Conservation (phyloP, 495 filamentous ascomycete species). For the Cercophora samala region DNA sequence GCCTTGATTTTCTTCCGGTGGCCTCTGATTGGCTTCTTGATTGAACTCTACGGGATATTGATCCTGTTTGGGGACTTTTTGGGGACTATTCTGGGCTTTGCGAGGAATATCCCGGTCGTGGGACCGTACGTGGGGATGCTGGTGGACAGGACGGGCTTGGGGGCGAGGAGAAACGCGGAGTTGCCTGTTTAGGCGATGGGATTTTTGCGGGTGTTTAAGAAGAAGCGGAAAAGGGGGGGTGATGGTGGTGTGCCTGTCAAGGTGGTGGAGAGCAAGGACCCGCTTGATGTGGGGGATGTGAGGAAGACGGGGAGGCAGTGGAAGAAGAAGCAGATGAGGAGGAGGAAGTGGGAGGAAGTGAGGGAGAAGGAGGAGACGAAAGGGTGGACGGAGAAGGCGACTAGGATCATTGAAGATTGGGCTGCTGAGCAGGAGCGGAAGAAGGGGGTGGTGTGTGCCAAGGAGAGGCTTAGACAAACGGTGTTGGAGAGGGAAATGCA, state of each 20-base stretch:
- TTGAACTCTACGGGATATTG: conserved; percentile 90
- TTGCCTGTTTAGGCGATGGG: conserved; percentile 59
- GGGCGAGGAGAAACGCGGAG: conserved; percentile 64
- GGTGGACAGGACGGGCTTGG: conserved; percentile 61
- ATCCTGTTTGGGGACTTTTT: conserved; percentile 95
- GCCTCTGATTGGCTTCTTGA: conserved; percentile 81
- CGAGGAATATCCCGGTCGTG: conserved; percentile 77
- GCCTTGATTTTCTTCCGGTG: conserved; percentile 81
- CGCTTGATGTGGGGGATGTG: neutral
- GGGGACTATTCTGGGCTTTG: conserved; percentile 85
- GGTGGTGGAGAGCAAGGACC: neutral
- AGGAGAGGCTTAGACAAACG: no score
- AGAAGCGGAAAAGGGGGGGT: neutral
- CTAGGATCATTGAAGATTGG: no score
- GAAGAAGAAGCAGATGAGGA: neutral
- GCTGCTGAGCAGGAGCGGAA: no score
- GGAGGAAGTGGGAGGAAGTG: neutral
- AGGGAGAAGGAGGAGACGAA: neutral
- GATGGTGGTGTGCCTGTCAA: neutral
- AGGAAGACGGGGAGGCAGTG: neutral
- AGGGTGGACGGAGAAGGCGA: neutral
- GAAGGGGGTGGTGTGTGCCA: no score
- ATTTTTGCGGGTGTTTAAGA: neutral
- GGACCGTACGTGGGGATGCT: conserved; percentile 73
- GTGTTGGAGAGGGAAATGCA: no score